phyloP scores from a whole-genome alignment of 345 rosid species.

The Erucastrum elatum region DNA sequence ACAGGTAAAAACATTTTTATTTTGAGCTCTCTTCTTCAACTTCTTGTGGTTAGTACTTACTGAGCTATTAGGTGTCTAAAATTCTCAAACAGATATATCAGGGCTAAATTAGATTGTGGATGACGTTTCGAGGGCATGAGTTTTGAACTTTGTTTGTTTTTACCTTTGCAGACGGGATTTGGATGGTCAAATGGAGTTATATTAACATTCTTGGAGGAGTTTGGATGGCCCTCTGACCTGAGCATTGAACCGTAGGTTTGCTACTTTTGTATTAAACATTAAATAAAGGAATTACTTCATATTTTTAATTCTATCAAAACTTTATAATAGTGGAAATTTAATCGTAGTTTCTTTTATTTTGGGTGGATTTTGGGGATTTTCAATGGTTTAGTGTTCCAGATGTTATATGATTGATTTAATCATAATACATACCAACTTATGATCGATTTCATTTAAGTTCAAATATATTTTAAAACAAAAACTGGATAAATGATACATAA shows the following conservation, averaged over 20 bases:
- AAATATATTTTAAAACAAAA: too few species aligned
- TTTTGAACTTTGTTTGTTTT: conserved; percentile 7
- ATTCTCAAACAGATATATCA: not conserved
- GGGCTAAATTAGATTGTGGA: too few species aligned
- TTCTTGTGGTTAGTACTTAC: not conserved
- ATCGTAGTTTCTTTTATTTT: not conserved
- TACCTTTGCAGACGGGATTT: conserved; percentile 73
- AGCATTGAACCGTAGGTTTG: conserved; percentile 43
- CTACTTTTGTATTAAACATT: not conserved
- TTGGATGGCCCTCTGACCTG: conserved; percentile 79
- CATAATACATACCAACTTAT: not conserved
- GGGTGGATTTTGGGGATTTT: not conserved
- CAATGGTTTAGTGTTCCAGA: not conserved
- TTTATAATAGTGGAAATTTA: not conserved
- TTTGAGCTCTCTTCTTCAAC: not conserved
- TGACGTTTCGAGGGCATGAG: not conserved
- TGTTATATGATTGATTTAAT: not conserved
- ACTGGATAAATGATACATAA: too few species aligned
- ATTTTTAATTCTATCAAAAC: not conserved
- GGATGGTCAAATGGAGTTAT: conserved; percentile 98
- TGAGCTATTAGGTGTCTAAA: not conserved
- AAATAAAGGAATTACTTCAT: not conserved
- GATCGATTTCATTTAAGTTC: not conserved
- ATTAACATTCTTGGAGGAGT: conserved; percentile 81
- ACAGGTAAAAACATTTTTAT: conserved; percentile 47